Conservation (phyloP, 2,329 filamentous ascomycete species). For the Penicillium sp. region DNA sequence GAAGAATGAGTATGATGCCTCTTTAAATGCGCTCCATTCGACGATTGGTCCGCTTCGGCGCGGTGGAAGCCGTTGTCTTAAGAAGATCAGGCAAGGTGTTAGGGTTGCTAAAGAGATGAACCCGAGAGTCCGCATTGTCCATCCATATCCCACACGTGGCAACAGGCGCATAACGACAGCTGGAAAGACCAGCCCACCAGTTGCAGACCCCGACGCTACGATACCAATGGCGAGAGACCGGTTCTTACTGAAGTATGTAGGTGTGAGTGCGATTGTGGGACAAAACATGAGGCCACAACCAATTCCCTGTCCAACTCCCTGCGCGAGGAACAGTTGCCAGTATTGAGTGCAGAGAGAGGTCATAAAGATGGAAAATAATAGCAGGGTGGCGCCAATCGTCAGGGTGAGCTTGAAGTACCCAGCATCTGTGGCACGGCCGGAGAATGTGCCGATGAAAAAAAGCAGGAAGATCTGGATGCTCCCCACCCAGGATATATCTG, state of each 20-base stretch:
- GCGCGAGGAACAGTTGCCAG: conserved; percentile 56
- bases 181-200: conserved; percentile 69
- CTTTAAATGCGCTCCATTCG: conserved; percentile 58
- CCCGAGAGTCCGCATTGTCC: conserved; percentile 67
- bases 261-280: conserved; percentile 58
- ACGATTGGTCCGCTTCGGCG: conserved; percentile 57
- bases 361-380: conserved; percentile 57
- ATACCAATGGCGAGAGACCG: conserved; percentile 65
- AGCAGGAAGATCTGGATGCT: conserved; percentile 57
- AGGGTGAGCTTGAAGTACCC: conserved; percentile 55
- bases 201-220: conserved; percentile 63
- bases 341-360: conserved; percentile 54
- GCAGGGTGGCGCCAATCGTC: conserved; percentile 49
- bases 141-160: conserved; percentile 65
- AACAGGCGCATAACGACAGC: conserved; percentile 61
- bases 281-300: conserved; percentile 61
- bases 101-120: conserved; percentile 61
- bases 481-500: conserved; percentile 59
- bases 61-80: conserved; percentile 56
- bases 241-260: conserved; percentile 67
- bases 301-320: conserved; percentile 63
- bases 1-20: conserved; percentile 53
- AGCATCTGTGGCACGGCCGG: conserved; percentile 57
- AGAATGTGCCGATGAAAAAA: conserved; percentile 57
- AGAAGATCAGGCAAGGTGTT: conserved; percentile 48